Conservation (phyloP, 2,329 filamentous ascomycete species). For the Samsoniella hepiali region DNA sequence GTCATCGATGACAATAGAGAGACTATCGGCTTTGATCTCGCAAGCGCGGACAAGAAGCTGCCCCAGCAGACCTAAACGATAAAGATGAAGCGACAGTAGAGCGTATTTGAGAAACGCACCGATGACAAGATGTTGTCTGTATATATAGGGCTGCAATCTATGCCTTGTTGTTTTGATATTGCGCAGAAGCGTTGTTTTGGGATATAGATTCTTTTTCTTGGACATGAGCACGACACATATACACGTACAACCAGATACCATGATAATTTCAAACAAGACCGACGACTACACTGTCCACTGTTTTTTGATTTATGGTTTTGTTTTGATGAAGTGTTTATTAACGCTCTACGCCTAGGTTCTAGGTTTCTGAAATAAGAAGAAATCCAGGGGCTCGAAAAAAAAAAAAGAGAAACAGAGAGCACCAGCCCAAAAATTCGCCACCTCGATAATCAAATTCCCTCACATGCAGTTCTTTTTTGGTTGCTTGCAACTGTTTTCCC, state of each 20-base stretch:
- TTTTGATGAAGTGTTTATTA: not conserved
- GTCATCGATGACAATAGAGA: slow-evolving; percentile 63
- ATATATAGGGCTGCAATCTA: not conserved
- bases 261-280: not conserved
- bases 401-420: too few relatives aligned
- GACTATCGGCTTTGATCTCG: slow-evolving; percentile 50
- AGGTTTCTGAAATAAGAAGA: not conserved
- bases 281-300: not conserved
- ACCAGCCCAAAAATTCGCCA: not conserved
- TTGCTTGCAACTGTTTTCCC: not conserved
- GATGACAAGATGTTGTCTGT: not conserved
- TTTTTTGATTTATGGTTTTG: too few relatives aligned
- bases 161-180: not conserved
- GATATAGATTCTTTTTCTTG: not conserved
- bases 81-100: not conserved
- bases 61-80: not conserved
- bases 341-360: not conserved
- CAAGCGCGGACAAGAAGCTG: slow-evolving; percentile 26
- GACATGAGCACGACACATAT: not conserved
- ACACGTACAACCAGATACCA: slow-evolving; percentile 1
- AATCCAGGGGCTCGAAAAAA: not conserved
- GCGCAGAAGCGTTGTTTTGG: not conserved
- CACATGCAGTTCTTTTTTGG: not conserved
- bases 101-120: not conserved
- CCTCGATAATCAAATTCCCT: not conserved